Evolutionary conservation across 192 early-diverging fungal species (phyloP).

Genomic region (Geranomyces michiganensis): DNA sequence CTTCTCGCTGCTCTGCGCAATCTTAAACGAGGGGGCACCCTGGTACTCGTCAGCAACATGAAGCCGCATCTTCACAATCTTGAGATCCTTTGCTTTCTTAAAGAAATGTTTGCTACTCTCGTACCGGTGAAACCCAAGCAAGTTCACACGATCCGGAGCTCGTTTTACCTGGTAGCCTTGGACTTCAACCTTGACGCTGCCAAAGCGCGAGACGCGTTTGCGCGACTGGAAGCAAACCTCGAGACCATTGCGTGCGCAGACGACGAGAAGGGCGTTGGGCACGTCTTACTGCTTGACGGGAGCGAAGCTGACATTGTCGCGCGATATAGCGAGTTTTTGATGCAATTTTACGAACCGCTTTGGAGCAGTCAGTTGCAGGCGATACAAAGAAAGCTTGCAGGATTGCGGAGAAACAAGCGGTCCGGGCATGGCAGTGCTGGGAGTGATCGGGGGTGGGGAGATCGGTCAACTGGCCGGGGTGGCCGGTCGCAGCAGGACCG

Average conservation of each 20-base stretch:
- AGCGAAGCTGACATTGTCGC: constrained; percentile 12
- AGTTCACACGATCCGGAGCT: constrained; percentile 30
- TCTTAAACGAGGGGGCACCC: constrained; percentile 16
- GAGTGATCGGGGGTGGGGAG: no score
- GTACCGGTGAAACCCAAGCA: constrained; percentile 28
- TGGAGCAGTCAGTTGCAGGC: constrained; percentile 18
- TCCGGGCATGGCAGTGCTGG: no score
- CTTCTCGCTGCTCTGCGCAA: constrained; percentile 24
- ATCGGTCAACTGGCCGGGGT: no score
- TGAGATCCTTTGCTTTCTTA: constrained; percentile 26
- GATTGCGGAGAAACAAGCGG: constrained; percentile 3
- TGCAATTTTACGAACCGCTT: constrained; percentile 27
- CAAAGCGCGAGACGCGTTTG: not conserved
- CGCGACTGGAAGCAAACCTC: not conserved
- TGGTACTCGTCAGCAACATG: constrained; percentile 33
- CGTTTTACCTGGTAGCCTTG: constrained; percentile 30
- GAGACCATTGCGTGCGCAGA: constrained; percentile 9
- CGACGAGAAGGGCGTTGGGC: constrained; percentile 14
- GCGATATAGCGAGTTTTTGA: not conserved
- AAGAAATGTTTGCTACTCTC: constrained; percentile 8
- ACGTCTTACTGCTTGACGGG: constrained; percentile 15
- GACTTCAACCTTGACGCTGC: constrained; percentile 12
- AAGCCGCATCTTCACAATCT: constrained; percentile 35
- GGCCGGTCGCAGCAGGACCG: no score
- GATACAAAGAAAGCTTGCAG: constrained; percentile 19